phyloP scores from a whole-genome alignment of 2,329 filamentous ascomycete genomes.

The Nemania serpens region DNA sequence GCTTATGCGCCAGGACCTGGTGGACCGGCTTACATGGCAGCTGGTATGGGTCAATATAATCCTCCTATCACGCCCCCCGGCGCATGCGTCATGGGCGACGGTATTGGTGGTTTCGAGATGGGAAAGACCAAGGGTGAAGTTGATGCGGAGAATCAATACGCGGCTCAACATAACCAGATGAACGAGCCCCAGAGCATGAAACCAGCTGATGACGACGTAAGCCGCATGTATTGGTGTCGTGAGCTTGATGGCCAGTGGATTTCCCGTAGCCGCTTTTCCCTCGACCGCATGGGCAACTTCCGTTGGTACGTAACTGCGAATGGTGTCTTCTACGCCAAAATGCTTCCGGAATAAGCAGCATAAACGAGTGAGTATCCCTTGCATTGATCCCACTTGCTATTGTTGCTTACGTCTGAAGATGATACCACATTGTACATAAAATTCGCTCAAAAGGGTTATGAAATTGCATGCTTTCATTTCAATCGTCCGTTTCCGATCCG shows the following conservation, averaged over 20 bases:
- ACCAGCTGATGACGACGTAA: slow-evolving; percentile 63
- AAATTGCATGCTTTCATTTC: not conserved
- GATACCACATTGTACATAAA: not conserved
- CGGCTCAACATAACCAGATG: slow-evolving; percentile 55
- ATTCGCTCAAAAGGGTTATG: not conserved
- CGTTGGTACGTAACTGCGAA: slow-evolving; percentile 64
- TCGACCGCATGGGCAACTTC: slow-evolving; percentile 61
- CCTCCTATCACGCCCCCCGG: slow-evolving; percentile 14
- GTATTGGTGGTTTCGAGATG: slow-evolving; percentile 34
- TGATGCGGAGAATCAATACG: slow-evolving; percentile 52
- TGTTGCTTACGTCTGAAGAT: not conserved
- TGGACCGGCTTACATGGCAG: slow-evolving; percentile 11
- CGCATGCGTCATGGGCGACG: slow-evolving; percentile 17
- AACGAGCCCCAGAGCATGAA: slow-evolving; percentile 66
- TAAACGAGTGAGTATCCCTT: slow-evolving; percentile 25
- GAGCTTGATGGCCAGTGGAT: slow-evolving; percentile 65
- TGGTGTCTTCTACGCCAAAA: slow-evolving; percentile 65
- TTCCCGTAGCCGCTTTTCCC: slow-evolving; percentile 62
- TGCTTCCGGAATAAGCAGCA: slow-evolving; percentile 47
- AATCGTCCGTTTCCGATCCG: not conserved
- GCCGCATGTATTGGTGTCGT: slow-evolving; percentile 64
- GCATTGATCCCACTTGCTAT: not conserved
- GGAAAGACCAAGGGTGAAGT: slow-evolving; percentile 57
- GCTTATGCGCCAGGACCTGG: not conserved
- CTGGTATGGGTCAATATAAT: slow-evolving; percentile 15